Base-by-base conservation (phyloP, 2,329 filamentous ascomycete genomes). In the Phaeosphaeria sp. region DNA sequence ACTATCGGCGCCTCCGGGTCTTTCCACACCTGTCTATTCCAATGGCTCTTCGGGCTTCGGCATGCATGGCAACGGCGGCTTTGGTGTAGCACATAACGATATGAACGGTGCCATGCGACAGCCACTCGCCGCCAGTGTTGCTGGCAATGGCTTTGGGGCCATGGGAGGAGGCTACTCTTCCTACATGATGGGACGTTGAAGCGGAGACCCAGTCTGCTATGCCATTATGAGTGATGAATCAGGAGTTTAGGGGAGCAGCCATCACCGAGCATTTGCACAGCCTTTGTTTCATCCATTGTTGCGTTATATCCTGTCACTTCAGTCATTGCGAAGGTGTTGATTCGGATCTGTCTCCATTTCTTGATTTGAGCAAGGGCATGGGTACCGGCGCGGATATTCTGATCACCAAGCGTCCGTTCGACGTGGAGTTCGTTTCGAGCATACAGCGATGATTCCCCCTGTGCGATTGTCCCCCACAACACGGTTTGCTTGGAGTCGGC, bases 1-100 rank as follows among this genome's bases (percentile, higher is more conserved):
- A 2, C 84, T 97, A 9, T 76, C 87, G 1, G 88, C 87, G 6
- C 93, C 93, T 15, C 91, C 92, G 1, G 91, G 91, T 13, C 81
- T 94, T 33, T 82, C 73, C 46, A 71, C 72, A 27, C 65, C 73
- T 33, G 59, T 62, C n/a, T 68, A 75, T 47, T 53, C 71, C 44
- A 75, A 72, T 48, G 66, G 66, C 13, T 58, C 66, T 42, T 72
- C 72, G 47, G 67, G 66, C 27, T 78, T 77, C 52, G 71, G 68
- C 53, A 71, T 76, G 70, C 77, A 77, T 48, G 71, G 74, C 44
- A 78, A 75, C 43, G 73, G 73, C 13, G 71, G 72, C 3, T 77
- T 77, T 41, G 74, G 74, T 1, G 71, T 76, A 64, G 64, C 60
- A 21, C 59, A 62, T 15, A 76, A 75, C 52, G 75, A 76, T 33